phyloP scores from a whole-genome alignment of 2,329 filamentous ascomycete genomes.

The Ascochyta koolunga region DNA sequence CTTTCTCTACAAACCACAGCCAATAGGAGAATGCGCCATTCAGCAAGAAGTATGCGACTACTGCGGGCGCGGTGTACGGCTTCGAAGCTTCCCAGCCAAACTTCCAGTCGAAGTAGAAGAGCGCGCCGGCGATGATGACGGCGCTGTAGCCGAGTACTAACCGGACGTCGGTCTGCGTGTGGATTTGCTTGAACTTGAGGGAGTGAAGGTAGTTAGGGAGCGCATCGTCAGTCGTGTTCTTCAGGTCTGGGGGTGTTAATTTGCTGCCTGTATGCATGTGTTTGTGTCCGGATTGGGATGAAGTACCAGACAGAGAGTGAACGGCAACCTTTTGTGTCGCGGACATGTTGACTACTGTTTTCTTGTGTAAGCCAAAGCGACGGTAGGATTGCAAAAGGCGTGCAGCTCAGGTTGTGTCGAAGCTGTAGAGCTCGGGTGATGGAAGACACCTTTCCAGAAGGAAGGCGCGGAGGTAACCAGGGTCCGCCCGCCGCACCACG shows the following conservation, averaged over 20 bases:
- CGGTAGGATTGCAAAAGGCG: background rate
- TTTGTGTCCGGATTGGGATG: background rate
- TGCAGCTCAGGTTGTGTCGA: slow-evolving; percentile 15
- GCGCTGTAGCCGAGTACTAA: slow-evolving; percentile 82
- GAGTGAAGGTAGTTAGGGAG: slow-evolving; percentile 91
- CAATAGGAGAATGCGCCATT: slow-evolving; percentile 82
- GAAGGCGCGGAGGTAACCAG: slow-evolving; percentile 37
- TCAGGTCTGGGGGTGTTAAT: slow-evolving; percentile 71
- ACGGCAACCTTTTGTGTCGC: slow-evolving; percentile 63
- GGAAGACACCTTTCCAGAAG: slow-evolving; percentile 47
- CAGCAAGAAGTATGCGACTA: slow-evolving; percentile 77
- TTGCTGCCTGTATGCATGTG: slow-evolving; percentile 3
- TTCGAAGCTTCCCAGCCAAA: slow-evolving; percentile 88
- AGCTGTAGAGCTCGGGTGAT: slow-evolving; percentile 26
- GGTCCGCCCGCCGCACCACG: slow-evolving; percentile 36
- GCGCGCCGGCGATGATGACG: slow-evolving; percentile 78
- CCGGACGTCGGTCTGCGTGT: slow-evolving; percentile 80
- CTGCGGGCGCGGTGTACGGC: slow-evolving; percentile 78
- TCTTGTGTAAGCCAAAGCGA: background rate
- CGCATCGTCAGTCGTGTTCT: slow-evolving; percentile 95
- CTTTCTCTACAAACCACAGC: slow-evolving; percentile 83
- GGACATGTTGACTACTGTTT: slow-evolving; percentile 34
- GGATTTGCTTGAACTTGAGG: slow-evolving; percentile 81
- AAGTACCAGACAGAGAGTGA: slow-evolving; percentile 68
- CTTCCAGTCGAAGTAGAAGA: slow-evolving; percentile 91